Evolutionary conservation across 208 protist species (phyloP).

Genomic region (Angomonas ambiguus): DNA sequence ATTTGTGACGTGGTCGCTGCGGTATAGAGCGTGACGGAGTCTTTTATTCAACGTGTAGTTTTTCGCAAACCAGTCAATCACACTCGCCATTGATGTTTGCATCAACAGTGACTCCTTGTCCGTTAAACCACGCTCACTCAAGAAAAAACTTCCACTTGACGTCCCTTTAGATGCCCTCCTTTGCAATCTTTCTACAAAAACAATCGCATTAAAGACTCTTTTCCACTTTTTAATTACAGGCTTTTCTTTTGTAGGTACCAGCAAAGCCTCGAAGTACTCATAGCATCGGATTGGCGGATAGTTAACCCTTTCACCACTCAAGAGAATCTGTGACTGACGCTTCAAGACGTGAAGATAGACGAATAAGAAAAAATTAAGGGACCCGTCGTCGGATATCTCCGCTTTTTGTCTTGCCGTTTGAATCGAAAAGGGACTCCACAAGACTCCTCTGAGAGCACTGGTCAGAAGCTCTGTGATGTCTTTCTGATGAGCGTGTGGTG

Average conservation of each 20-base stretch:
- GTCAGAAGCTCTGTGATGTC: constrained; percentile 46
- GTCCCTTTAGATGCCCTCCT: background rate
- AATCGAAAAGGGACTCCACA: background rate
- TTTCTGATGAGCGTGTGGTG: constrained; percentile 42
- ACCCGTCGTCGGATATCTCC: background rate
- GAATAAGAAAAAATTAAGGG: background rate
- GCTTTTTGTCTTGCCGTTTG: background rate
- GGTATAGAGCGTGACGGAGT: constrained; percentile 41
- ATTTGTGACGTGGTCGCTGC: constrained; percentile 28
- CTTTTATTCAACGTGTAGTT: constrained; percentile 21
- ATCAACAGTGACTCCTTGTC: constrained; percentile 4
- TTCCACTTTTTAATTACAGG: background rate
- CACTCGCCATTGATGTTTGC: constrained; percentile 19
- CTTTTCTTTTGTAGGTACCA: background rate
- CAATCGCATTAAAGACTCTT: background rate
- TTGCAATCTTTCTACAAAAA: background rate
- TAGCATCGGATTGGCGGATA: background rate
- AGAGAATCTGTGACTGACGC: constrained; percentile 4
- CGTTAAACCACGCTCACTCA: background rate
- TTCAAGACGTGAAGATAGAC: background rate
- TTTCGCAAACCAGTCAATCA: constrained; percentile 41
- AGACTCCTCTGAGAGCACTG: constrained; percentile 34
- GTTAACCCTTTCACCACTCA: background rate
- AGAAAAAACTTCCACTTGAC: background rate
- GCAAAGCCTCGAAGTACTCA: background rate